phyloP scores from a whole-genome alignment of 129 eudicot species.

The Escallonia rubra region DNA sequence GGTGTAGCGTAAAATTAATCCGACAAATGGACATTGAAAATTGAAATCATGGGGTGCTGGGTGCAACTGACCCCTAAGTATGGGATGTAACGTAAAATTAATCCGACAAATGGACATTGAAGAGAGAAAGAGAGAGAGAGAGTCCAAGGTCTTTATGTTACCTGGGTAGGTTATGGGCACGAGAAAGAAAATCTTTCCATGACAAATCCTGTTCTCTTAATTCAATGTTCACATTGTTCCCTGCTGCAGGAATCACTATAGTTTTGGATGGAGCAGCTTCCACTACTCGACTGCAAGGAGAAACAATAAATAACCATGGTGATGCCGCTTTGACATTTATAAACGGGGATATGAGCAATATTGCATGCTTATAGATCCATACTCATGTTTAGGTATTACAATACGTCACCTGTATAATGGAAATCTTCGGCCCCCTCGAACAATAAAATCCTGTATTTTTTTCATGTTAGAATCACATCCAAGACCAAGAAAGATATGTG shows the following conservation, averaged over 20 bases:
- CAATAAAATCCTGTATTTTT: conserved; percentile 56
- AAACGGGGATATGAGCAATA: too few relatives aligned
- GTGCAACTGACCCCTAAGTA: too few relatives aligned
- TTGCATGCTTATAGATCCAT: too few relatives aligned
- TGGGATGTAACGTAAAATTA: too few relatives aligned
- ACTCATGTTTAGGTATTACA: conserved; percentile 1
- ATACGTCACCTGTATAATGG: conserved; percentile 76
- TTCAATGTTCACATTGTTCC: conserved; percentile 39
- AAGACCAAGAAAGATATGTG: conserved; percentile 8
- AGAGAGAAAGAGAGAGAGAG: background rate
- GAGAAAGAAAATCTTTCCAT: conserved; percentile 60
- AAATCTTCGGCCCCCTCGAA: conserved; percentile 79
- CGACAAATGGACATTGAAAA: too few relatives aligned
- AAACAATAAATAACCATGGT: background rate
- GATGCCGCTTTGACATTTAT: background rate
- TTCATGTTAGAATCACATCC: background rate
- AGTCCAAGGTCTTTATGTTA: conserved; percentile 12
- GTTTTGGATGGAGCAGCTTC: conserved; percentile 59
- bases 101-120: too few relatives aligned
- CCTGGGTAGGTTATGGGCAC: conserved; percentile 49
- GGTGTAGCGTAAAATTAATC: too few relatives aligned
- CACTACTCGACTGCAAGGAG: conserved; percentile 57
- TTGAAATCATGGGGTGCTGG: too few relatives aligned
- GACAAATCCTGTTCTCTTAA: conserved; percentile 63
- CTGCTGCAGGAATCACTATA: conserved; percentile 60